Evolutionary conservation across 2,329 filamentous ascomycete genomes (phyloP), one percentile per base, ranked within the genome.

Genomic region (Xylaria arbuscula): DNA sequence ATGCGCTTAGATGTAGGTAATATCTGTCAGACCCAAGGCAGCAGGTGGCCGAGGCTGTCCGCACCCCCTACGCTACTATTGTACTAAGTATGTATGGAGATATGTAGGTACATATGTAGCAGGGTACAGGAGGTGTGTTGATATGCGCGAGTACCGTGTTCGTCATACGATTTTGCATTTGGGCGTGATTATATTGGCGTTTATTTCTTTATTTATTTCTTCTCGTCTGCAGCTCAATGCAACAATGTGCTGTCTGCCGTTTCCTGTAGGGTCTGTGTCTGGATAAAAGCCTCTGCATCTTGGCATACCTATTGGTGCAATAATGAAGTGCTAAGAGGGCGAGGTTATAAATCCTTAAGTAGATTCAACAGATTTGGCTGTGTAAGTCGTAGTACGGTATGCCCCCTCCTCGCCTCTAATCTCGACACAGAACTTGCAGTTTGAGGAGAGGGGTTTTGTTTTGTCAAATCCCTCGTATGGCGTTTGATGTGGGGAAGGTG

Each of bases 141-240:
- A 45, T 45, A 45, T 13, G n/a, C n/a, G 15, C 40, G 24, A 36
- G 55, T 64, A 51, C 56, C 55, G 45, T 59, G 34, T 62, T 36
- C 42, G 59, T 70, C 59, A 47, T 58, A 62, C 36, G 58, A 69
- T 69, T 54, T 45, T 32, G 50, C 50, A 36, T 40, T 48, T 42
- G 40, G 48, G 34, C 10, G 40, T 62, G 38, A 17, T 40, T 62
- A 28, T 47, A 36, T 48, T 56, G 32, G 42, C 45, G 34, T 45
- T 13, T 50, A 10, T 58, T 47, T 32, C 42, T 62, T 62, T 22
- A 17, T 42, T 48, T 2, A 36, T 15, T 55, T 19, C 5, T 34
- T 58, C 17, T 34, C 28, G n/a, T 40, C 53, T 28, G 47, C 45
- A 60, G 40, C 38, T 48, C 15, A 11, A 55, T 34, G 40, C 56